Evolutionary conservation across 169 alveolate genomes (phyloP).

Genomic region (Plasmodium falciparum): DNA sequence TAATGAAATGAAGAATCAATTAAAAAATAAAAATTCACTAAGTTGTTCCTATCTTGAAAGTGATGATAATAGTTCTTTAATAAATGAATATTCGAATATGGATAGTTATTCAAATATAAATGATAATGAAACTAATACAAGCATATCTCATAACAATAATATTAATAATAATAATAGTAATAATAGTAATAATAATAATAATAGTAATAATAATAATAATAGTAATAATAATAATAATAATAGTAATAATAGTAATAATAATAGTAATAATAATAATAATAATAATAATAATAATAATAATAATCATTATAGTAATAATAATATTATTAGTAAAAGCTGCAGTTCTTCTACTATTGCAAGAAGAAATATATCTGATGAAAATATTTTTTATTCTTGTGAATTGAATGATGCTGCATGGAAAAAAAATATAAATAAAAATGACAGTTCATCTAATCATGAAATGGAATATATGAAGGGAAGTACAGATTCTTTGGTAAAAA

Average conservation of each 20-base stretch:
- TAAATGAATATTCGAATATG: slow-evolving; percentile 2
- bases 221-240: neutral
- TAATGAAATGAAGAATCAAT: slow-evolving; percentile 25
- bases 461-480: slow-evolving; percentile 8
- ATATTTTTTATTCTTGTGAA: slow-evolving; percentile 25
- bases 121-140: slow-evolving; percentile 9
- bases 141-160: neutral
- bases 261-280: neutral
- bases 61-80: slow-evolving; percentile 3
- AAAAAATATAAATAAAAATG: neutral
- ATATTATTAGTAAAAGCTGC: slow-evolving; percentile 5
- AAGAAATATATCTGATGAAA: slow-evolving; percentile 21
- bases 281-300: no score
- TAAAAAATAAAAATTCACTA: slow-evolving; percentile 30
- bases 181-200: neutral
- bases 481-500: slow-evolving; percentile 1
- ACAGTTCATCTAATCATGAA: slow-evolving; percentile 13
- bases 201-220: neutral
- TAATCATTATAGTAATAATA: no score
- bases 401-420: slow-evolving; percentile 17
- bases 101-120: slow-evolving; percentile 8
- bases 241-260: neutral
- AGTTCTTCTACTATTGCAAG: neutral
- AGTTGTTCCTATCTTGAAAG: slow-evolving; percentile 17
- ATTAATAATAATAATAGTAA: neutral